A percentile compares a stretch with the other conserved stretches of the same genome.
These are phyloP conservation scores for Emydomyces testavorans DNA, from an alignment of 2,329 filamentous ascomycete genomes.

Conservation along the genomic window DNA sequence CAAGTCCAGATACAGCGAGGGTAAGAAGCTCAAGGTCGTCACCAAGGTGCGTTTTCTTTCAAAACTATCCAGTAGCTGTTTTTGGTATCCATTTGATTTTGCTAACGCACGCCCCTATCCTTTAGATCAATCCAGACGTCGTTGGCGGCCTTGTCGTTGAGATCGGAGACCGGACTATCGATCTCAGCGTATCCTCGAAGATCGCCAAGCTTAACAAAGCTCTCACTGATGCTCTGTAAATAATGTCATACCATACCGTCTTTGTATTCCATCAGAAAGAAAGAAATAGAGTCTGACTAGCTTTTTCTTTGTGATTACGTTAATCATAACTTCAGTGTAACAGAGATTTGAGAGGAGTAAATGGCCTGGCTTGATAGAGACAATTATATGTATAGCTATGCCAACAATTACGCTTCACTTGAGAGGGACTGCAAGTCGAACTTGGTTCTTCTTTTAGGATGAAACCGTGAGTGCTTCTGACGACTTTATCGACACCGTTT, in stretches of 20 bases:
- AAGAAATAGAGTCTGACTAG: slow-evolving; percentile 7
- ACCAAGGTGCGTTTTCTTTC: slow-evolving; percentile 53
- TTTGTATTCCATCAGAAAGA: slow-evolving; percentile 11
- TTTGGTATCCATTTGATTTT: slow-evolving; percentile 3
- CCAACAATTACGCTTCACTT: no score
- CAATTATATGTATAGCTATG: no score
- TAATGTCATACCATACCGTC: slow-evolving; percentile 20
- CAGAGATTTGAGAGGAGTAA: no score
- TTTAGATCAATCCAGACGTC: slow-evolving; percentile 83
- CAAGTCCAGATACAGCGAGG: slow-evolving; percentile 80
- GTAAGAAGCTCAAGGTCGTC: slow-evolving; percentile 97
- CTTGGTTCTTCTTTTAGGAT: no score
- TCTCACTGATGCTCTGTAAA: slow-evolving; percentile 92
- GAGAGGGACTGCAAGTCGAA: no score
- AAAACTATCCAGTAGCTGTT: no score
- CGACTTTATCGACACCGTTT: no score
- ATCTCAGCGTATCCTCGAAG: slow-evolving; percentile 88
- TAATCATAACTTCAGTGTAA: no score
- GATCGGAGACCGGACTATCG: slow-evolving; percentile 94
- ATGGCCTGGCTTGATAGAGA: no score
- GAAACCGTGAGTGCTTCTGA: no score
- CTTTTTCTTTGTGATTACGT: slow-evolving; percentile 5
- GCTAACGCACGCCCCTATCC: slow-evolving; percentile 3
- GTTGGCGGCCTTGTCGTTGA: slow-evolving; percentile 89
- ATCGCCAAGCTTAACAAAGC: slow-evolving; percentile 99